Evolutionary conservation across 805 yeast species (phyloP).

Genomic region (Blastobotrys chiropterorum): DNA sequence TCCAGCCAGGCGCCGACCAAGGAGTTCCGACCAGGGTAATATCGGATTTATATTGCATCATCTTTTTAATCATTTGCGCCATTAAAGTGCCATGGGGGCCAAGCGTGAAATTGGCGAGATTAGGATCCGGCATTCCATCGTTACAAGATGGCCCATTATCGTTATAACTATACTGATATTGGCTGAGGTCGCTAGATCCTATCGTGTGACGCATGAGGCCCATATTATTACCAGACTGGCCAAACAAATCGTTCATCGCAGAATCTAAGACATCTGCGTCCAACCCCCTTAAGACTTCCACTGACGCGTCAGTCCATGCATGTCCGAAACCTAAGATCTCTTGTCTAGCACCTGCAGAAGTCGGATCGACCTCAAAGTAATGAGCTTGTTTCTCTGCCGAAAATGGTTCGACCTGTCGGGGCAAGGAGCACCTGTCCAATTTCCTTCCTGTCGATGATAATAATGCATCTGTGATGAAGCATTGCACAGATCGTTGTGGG

Average conservation of each 20-base stretch:
- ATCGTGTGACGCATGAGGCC: conserved; percentile 5
- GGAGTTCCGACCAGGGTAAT: conserved; percentile 2
- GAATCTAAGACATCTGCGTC: neutral
- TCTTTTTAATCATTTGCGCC: neutral
- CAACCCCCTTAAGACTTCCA: neutral
- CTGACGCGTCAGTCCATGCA: conserved; percentile 6
- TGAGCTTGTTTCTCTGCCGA: neutral
- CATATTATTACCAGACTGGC: conserved; percentile 1
- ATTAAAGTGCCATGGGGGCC: neutral
- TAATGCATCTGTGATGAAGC: conserved; percentile 3
- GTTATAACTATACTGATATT: neutral
- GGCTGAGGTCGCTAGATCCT: conserved; percentile 3
- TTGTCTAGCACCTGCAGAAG: conserved; percentile 1
- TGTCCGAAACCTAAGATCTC: conserved; percentile 7
- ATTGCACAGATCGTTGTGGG: neutral
- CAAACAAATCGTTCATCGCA: conserved; percentile 5
- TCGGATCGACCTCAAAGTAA: neutral
- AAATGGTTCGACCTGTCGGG: neutral
- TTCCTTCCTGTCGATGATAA: conserved; percentile 1
- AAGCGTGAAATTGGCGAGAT: neutral
- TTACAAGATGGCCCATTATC: conserved; percentile 1
- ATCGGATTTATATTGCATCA: neutral
- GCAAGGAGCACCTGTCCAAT: neutral
- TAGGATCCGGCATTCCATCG: neutral
- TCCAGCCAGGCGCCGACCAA: conserved; percentile 10